A percentile compares a stretch with the other conserved stretches of the same genome.
Conservation (phyloP, 2,329 filamentous ascomycete species). For the Monosporascus sp. region DNA sequence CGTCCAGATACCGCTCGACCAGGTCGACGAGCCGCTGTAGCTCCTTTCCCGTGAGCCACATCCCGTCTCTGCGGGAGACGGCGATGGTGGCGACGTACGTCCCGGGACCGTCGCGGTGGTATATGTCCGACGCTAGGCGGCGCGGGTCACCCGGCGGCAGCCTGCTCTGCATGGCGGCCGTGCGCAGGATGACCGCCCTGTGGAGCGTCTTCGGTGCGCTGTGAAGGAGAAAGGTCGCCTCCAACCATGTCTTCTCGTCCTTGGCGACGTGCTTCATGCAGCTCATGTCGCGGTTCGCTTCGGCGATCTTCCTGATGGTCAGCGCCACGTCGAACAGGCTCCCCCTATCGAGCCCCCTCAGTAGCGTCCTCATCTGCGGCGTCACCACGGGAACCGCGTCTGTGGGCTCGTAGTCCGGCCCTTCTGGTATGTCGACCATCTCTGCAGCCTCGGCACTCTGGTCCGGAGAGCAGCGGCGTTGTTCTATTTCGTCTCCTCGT, state of each 20-base stretch:
- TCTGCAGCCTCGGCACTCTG: too few relatives aligned
- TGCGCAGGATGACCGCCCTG: background rate
- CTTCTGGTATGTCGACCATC: background rate
- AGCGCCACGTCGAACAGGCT: background rate
- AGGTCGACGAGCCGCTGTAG: background rate
- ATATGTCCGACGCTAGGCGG: background rate
- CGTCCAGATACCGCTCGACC: background rate
- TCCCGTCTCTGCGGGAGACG: background rate
- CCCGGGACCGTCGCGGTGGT: background rate
- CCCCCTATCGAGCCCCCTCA: background rate
- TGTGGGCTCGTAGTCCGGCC: background rate
- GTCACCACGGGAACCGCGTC: background rate
- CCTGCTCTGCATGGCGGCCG: background rate
- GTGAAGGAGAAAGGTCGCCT: background rate
- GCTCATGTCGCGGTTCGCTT: background rate
- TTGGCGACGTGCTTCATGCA: background rate
- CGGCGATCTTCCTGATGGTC: background rate
- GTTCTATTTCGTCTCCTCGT: too few relatives aligned
- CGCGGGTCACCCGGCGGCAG: background rate
- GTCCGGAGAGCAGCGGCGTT: too few relatives aligned
- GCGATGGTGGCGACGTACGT: background rate
- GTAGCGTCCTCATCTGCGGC: background rate
- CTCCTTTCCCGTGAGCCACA: background rate
- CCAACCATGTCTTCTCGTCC: background rate
- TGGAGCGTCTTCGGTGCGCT: background rate